phyloP scores from a whole-genome alignment of 1,284 basidiomycete species.

The Microbotryum intermedium region DNA sequence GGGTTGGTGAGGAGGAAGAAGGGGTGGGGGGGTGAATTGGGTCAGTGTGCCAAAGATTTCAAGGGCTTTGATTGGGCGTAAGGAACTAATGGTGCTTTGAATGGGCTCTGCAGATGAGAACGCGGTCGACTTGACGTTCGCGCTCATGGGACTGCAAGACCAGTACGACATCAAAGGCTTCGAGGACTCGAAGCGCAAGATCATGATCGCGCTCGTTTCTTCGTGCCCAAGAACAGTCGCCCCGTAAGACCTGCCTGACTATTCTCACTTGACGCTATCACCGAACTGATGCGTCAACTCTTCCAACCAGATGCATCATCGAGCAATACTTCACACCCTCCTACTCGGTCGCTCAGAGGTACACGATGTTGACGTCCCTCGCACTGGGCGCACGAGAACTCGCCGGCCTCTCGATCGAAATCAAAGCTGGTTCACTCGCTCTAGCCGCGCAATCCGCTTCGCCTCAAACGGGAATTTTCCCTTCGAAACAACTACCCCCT shows the following conservation, averaged over 20 bases:
- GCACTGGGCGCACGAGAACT: conserved; percentile 78
- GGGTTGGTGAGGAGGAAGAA: conserved; percentile 70
- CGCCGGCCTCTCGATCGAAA: conserved; percentile 48
- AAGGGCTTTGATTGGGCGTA: not conserved
- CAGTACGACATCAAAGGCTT: conserved; percentile 75
- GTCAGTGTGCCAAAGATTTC: conserved; percentile 44
- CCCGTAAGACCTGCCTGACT: conserved; percentile 51
- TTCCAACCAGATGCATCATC: conserved; percentile 55
- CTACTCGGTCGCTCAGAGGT: conserved; percentile 77
- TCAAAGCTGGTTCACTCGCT: not conserved
- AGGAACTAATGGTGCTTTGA: not conserved
- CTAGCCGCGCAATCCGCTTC: not conserved
- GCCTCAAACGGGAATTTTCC: conserved; percentile 12
- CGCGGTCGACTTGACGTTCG: conserved; percentile 67
- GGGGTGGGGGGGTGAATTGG: conserved; percentile 72
- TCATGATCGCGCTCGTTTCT: conserved; percentile 67
- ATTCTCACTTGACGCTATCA: not conserved
- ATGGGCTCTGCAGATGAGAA: conserved; percentile 61
- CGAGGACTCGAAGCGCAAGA: conserved; percentile 63
- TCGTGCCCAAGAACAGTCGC: conserved; percentile 67
- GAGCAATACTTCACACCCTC: conserved; percentile 90
- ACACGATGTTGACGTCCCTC: conserved; percentile 72
- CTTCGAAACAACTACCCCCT: conserved; percentile 11
- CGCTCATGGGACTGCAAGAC: conserved; percentile 66
- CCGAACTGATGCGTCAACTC: not conserved